phyloP scores from a whole-genome alignment of 805 yeast species.

The Limtongia smithiae region DNA sequence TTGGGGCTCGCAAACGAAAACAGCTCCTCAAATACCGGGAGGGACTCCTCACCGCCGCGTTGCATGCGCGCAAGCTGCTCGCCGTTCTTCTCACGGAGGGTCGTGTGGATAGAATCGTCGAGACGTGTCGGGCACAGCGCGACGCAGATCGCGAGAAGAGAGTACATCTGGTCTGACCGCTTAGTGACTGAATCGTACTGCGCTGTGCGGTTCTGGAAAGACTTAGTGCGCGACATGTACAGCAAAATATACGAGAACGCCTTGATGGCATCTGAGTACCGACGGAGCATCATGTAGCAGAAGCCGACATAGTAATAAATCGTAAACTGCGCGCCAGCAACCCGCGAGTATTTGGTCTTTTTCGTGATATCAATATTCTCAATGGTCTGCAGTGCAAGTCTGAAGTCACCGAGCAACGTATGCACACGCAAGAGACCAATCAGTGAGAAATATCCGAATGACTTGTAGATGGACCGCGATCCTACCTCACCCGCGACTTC shows the following conservation, averaged over 20 bases:
- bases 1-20: constrained; percentile 49
- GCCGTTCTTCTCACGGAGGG: constrained; percentile 47
- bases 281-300: constrained; percentile 49
- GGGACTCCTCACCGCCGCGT: constrained; percentile 44
- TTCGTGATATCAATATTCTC: constrained; percentile 47
- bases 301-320: constrained; percentile 52
- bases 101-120: constrained; percentile 45
- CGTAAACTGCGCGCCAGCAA: constrained; percentile 50
- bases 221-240: constrained; percentile 47
- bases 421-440: constrained; percentile 51
- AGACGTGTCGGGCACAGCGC: constrained; percentile 48
- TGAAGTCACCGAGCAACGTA: constrained; percentile 49
- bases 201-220: constrained; percentile 41
- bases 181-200: constrained; percentile 48
- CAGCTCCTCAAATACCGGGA: constrained; percentile 45
- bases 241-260: constrained; percentile 47
- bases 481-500: constrained; percentile 47
- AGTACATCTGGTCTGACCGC: constrained; percentile 51
- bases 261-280: constrained; percentile 51
- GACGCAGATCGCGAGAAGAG: constrained; percentile 46
- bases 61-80: constrained; percentile 45
- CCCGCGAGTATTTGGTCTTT: constrained; percentile 46
- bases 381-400: constrained; percentile 49
- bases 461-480: constrained; percentile 43
- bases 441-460: constrained; percentile 47